Percentiles rank a stretch among this genome's conserved stretches.
phyloP scores from a whole-genome alignment of 257 asterid species.

The Vinca minor region DNA sequence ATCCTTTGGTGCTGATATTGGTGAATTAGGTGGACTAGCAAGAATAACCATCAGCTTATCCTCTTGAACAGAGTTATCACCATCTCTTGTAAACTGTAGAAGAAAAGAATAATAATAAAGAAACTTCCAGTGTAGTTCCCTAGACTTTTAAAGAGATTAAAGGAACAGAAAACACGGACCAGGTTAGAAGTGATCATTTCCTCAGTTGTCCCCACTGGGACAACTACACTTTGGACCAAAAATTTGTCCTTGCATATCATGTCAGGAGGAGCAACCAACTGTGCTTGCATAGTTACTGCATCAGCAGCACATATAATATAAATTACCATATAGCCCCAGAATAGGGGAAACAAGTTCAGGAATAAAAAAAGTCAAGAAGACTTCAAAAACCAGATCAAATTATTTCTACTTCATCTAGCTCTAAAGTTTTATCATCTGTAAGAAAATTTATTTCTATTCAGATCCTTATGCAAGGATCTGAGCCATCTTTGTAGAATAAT shows the following conservation, averaged over 20 bases:
- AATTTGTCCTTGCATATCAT: slow-evolving; percentile 45
- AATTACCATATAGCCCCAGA: neutral
- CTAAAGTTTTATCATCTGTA: neutral
- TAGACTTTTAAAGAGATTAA: neutral
- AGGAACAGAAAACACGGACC: slow-evolving; percentile 17
- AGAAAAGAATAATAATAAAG: neutral
- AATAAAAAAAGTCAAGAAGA: neutral
- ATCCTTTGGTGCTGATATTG: slow-evolving; percentile 25
- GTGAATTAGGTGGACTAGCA: slow-evolving; percentile 32
- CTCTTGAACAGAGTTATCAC: slow-evolving; percentile 34
- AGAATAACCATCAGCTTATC: slow-evolving; percentile 38
- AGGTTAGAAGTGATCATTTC: slow-evolving; percentile 29
- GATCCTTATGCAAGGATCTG: neutral
- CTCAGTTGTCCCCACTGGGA: slow-evolving; percentile 32
- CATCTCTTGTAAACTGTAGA: slow-evolving; percentile 35
- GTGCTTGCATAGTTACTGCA: slow-evolving; percentile 48
- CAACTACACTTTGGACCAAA: slow-evolving; percentile 34
- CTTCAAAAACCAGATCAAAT: neutral
- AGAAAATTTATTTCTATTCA: neutral
- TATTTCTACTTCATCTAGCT: neutral
- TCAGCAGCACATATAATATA: slow-evolving; percentile 5
- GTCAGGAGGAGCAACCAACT: slow-evolving; percentile 28
- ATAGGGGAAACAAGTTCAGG: neutral
- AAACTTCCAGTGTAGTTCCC: neutral
- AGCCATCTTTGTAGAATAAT: neutral